A percentile compares a stretch with the other conserved stretches of the same genome.
Evolutionary conservation across 257 asterid genomes (phyloP).

Genomic region (Nicotiana tomentosiformis): DNA sequence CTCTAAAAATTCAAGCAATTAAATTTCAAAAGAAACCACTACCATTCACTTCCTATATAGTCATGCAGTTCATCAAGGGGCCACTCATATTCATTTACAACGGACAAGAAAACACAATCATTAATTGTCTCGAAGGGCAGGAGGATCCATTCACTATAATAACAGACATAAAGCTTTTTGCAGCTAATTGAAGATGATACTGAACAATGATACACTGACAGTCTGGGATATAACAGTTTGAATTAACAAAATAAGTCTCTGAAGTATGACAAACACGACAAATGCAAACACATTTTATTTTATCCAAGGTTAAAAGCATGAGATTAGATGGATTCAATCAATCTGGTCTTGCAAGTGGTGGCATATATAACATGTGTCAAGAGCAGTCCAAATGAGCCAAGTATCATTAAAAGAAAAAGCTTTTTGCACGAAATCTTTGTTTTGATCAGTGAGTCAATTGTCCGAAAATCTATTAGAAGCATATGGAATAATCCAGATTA

Average conservation of each 20-base stretch:
- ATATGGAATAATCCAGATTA: not conserved
- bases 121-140: not conserved
- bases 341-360: not conserved
- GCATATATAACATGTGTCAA: not conserved
- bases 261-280: not conserved
- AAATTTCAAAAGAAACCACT: not conserved
- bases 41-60: not conserved
- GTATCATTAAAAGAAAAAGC: not conserved
- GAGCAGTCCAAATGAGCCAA: not conserved
- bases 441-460: not conserved
- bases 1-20: not conserved
- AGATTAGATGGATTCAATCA: not conserved
- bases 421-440: not conserved
- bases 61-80: not conserved
- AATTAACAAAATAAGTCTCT: not conserved
- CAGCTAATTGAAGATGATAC: not conserved
- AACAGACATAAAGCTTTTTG: not conserved
- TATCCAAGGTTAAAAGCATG: not conserved
- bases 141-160: not conserved
- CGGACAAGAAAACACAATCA: not conserved
- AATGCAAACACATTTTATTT: not conserved
- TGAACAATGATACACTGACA: not conserved
- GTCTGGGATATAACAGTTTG: not conserved
- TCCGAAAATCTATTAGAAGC: not conserved
- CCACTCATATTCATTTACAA: not conserved